phyloP scores from a whole-genome alignment of 2,329 filamentous ascomycete genomes.

The Diplodia intermedia region DNA sequence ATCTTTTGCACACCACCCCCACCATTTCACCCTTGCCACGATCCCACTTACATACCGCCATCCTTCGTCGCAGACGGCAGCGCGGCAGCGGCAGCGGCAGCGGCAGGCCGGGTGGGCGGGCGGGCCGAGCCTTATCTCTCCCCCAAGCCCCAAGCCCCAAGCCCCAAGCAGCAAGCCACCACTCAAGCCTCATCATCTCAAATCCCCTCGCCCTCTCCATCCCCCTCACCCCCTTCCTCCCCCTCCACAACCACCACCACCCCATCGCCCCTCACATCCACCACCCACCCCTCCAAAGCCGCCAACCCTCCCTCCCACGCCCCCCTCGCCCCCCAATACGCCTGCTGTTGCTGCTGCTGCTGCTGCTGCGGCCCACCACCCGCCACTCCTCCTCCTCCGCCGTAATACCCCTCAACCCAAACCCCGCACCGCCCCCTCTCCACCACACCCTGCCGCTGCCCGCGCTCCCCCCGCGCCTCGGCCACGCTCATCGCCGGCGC shows the following conservation, averaged over 20 bases:
- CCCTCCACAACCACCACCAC: not conserved
- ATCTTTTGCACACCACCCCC: not conserved
- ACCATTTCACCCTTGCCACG: not conserved
- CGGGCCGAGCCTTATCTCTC: not conserved
- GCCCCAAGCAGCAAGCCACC: no score
- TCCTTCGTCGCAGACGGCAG: not conserved
- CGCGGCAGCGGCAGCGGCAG: not conserved
- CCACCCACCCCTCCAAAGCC: not conserved
- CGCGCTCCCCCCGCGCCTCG: not conserved
- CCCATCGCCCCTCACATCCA: not conserved
- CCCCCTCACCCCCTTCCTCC: not conserved
- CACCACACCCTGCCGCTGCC: not conserved
- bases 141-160: not conserved
- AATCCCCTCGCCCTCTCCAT: not conserved
- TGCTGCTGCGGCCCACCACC: no score
- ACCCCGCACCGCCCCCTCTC: not conserved
- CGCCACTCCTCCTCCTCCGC: not conserved
- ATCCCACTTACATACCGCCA: not conserved
- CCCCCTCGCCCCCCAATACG: not conserved
- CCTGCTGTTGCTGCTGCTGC: no score
- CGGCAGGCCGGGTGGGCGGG: no score
- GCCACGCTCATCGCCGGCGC: conserved; percentile 9
- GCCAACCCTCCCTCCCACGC: not conserved
- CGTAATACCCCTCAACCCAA: not conserved
- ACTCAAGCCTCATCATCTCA: no score